Percentiles rank a stretch among this genome's conserved stretches.
Evolutionary conservation across 805 yeast species (phyloP).

Genomic region (Candida tammaniensis): DNA sequence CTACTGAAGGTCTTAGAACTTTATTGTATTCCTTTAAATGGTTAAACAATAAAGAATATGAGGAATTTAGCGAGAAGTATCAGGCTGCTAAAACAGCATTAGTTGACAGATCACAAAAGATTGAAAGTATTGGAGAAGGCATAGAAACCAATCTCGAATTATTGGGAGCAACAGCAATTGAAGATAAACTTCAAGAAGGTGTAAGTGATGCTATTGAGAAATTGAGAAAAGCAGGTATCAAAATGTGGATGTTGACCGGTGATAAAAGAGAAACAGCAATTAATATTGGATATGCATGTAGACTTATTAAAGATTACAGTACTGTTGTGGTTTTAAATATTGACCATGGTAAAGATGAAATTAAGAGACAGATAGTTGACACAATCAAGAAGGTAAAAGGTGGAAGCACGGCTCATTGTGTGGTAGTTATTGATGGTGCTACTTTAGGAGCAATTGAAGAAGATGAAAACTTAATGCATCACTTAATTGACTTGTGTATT

Average conservation of each 20-base stretch:
- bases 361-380: slow-evolving; percentile 68
- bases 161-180: slow-evolving; percentile 94
- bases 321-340: slow-evolving; percentile 71
- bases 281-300: slow-evolving; percentile 93
- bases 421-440: slow-evolving; percentile 91
- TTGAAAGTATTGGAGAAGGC: slow-evolving; percentile 69
- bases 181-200: slow-evolving; percentile 95
- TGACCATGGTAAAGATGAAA: slow-evolving; percentile 47
- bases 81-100: slow-evolving; percentile 76
- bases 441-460: slow-evolving; percentile 71
- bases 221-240: slow-evolving; percentile 87
- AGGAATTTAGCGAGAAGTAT: slow-evolving; percentile 64
- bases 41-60: slow-evolving; percentile 58
- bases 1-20: slow-evolving; percentile 93
- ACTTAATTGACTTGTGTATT: slow-evolving; percentile 82
- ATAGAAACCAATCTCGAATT: slow-evolving; percentile 70
- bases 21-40: slow-evolving; percentile 78
- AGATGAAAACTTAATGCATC: slow-evolving; percentile 67
- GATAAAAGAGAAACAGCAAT: slow-evolving; percentile 98
- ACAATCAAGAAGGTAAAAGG: slow-evolving; percentile 69
- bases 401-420: slow-evolving; percentile 88
- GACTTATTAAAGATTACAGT: slow-evolving; percentile 88
- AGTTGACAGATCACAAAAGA: slow-evolving; percentile 57
- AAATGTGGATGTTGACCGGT: slow-evolving; percentile 98
- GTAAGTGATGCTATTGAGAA: slow-evolving; percentile 94